Evolutionary conservation across 176 grass and related monocot genomes (phyloP), one percentile per base, ranked within the genome.

Genomic region (Sorghum bicolor): DNA sequence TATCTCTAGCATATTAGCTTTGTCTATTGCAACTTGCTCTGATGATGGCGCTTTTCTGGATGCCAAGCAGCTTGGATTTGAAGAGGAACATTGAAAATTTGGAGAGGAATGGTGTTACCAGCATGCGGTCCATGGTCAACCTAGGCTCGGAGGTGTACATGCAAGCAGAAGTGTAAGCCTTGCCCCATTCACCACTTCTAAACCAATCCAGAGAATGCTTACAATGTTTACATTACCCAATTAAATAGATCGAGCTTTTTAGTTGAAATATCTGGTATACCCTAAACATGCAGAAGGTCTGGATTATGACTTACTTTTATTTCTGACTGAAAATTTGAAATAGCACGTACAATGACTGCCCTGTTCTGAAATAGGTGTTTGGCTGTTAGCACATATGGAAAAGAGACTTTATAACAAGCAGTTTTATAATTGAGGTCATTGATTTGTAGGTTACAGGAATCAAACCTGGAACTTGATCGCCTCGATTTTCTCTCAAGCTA

Each of bases 91-190:
- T 95, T 57, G 82, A 95, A 83, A 98, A 80, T 44, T 64, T 98
- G 87, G 90, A 95, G 87, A 93, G 91, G 30, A 98, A 93, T 85
- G 85, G 88, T 32, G 86, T 95, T 67, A 93, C 93, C 16, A 88
- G 74, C 64, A 84, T 98, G 88, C 84, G 85, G 6, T 93, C 95
- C 43, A 98, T 95, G 93, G 77, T 98, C 48, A 98, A 95, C 83
- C 91, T 98, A 40, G 95, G 92, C 7, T 98, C 95, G n/a, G 92
- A 98, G 83, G 91, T 98, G 64, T 98, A 98, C 75, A 86, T 84
- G 80, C 92, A 98, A 64, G 93, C 95, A 66, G 85, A 93, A 80
- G 95, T 98, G 95, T 98, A 97, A 91, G 15, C 33, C n/a, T 52
- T 80, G 10, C 45, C 19, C 74, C 75, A 10, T 78, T 81, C 44